Percentiles rank a stretch among this genome's conserved stretches.
Conservation (phyloP, 139 green algal species). For the Tetradesmus lagerheimii region DNA sequence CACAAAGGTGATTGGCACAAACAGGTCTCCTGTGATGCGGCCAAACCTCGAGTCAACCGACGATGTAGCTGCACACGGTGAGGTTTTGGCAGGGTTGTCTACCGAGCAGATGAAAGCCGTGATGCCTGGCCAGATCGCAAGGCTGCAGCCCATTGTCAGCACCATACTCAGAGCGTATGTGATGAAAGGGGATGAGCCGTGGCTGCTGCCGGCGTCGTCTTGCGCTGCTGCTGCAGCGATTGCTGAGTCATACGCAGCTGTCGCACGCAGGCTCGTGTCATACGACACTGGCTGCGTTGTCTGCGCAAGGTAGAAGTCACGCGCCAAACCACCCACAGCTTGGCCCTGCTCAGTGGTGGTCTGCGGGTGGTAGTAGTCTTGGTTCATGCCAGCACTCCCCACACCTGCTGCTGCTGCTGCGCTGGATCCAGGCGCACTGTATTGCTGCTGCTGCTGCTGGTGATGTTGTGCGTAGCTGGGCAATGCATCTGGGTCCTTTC, state of each 20-base stretch:
- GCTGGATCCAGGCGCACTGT: background rate
- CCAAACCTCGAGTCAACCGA: background rate
- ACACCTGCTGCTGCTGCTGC: background rate
- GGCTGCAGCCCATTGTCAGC: constrained; percentile 41
- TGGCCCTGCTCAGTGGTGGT: background rate
- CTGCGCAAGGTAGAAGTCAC: constrained; percentile 37
- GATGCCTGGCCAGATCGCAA: constrained; percentile 54
- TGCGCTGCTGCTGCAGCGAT: constrained; percentile 8
- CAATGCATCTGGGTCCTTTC: constrained; percentile 46
- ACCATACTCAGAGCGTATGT: constrained; percentile 38
- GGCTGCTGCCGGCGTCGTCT: background rate
- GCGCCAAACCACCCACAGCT: background rate
- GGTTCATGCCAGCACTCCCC: background rate
- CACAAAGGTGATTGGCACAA: constrained; percentile 54
- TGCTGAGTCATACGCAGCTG: constrained; percentile 21
- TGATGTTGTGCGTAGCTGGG: constrained; percentile 28
- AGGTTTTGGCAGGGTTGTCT: constrained; percentile 44
- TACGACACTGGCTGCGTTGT: background rate
- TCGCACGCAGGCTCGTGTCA: constrained; percentile 22
- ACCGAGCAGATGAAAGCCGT: constrained; percentile 58
- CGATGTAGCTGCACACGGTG: constrained; percentile 43
- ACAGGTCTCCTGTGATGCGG: constrained; percentile 54
- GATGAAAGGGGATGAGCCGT: constrained; percentile 31
- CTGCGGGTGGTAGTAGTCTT: constrained; percentile 38
- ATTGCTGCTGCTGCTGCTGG: constrained; percentile 23